Conservation (phyloP, 495 filamentous ascomycete genomes). For the Aspergillus asperescens region DNA sequence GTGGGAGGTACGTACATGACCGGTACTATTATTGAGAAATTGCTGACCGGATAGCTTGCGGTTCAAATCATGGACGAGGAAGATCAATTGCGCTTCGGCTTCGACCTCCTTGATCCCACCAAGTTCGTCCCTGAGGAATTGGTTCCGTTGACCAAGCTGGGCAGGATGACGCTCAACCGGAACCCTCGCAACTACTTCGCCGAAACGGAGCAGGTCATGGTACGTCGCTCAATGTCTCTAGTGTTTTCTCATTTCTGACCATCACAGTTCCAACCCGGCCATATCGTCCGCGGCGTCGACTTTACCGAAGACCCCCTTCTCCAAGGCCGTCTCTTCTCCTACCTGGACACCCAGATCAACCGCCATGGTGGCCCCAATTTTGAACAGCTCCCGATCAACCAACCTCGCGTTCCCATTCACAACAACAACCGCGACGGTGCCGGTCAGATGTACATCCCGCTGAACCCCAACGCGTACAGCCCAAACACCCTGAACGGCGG, state of each 20-base stretch:
- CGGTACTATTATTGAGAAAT: neutral
- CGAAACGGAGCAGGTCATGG: slow-evolving; percentile 69
- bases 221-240: slow-evolving; percentile 22
- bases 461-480: slow-evolving; percentile 51
- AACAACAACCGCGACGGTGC: slow-evolving; percentile 63
- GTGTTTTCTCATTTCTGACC: slow-evolving; percentile 1
- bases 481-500: slow-evolving; percentile 64
- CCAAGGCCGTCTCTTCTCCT: slow-evolving; percentile 68
- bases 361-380: slow-evolving; percentile 70
- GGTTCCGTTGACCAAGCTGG: slow-evolving; percentile 61
- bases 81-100: slow-evolving; percentile 58
- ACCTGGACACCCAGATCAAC: slow-evolving; percentile 71
- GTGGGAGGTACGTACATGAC: slow-evolving; percentile 52
- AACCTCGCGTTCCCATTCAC: slow-evolving; percentile 56
- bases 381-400: slow-evolving; percentile 71
- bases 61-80: slow-evolving; percentile 73
- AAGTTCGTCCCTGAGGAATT: slow-evolving; percentile 70
- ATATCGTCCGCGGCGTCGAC: slow-evolving; percentile 65
- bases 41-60: slow-evolving; percentile 35
- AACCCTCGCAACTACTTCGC: slow-evolving; percentile 77
- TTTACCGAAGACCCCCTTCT: slow-evolving; percentile 71
- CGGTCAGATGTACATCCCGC: slow-evolving; percentile 44
- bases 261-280: slow-evolving; percentile 63
- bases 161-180: slow-evolving; percentile 62
- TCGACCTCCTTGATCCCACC: slow-evolving; percentile 70